phyloP scores from a whole-genome alignment of 2,329 filamentous ascomycete species.

The Alternaria incomplexa region DNA sequence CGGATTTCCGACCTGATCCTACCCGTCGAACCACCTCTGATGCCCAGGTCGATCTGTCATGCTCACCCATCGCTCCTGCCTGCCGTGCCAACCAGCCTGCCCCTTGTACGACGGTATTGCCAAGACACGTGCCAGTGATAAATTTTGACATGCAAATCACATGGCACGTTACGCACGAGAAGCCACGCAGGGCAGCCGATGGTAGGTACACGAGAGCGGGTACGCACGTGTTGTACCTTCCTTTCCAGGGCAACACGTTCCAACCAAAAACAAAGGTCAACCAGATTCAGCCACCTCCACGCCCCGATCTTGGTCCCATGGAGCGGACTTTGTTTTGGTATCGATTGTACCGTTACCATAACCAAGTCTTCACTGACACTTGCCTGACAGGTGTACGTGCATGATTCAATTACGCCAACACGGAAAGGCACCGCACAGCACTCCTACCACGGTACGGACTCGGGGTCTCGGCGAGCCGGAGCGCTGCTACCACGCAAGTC shows the following conservation, averaged over 20 bases:
- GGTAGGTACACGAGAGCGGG: constrained; percentile 3
- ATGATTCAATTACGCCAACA: not conserved
- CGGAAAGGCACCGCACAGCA: not conserved
- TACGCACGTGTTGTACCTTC: constrained; percentile 11
- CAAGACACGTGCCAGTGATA: not conserved
- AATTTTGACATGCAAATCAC: not conserved
- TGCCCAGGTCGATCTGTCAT: not conserved
- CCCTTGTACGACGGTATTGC: not conserved
- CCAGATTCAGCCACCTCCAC: not conserved
- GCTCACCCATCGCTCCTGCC: not conserved
- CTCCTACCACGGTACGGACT: not conserved
- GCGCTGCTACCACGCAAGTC: not conserved
- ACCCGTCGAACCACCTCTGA: not conserved
- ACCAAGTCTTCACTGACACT: not conserved
- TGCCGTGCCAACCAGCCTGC: not conserved
- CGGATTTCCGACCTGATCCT: not conserved
- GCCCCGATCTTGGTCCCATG: not conserved
- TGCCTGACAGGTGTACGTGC: not conserved
- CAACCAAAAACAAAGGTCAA: not conserved
- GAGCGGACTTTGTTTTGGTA: not conserved
- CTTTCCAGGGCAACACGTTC: not conserved
- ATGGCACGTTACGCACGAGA: not conserved
- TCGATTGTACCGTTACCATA: not conserved
- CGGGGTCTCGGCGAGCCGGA: not conserved
- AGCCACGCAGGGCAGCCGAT: constrained; percentile 1